phyloP scores from a whole-genome alignment of 345 rosid species.

The Gossypium raimondii region DNA sequence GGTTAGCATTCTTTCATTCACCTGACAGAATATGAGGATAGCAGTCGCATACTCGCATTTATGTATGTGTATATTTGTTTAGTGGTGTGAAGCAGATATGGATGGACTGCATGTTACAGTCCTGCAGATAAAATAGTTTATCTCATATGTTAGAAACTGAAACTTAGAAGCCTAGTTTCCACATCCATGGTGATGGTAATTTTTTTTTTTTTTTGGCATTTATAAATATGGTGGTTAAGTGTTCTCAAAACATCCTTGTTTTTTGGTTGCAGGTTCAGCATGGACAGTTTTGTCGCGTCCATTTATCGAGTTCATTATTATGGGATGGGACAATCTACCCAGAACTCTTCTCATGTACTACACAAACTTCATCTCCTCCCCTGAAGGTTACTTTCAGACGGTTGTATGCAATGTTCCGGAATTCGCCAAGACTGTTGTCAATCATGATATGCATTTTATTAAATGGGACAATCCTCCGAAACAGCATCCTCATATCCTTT shows the following conservation, averaged over 20 bases:
- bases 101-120: background rate
- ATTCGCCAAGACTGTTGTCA: conserved; percentile 57
- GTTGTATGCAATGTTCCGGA: conserved; percentile 91
- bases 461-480: conserved; percentile 92
- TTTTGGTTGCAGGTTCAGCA: conserved; percentile 70
- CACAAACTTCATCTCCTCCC: conserved; percentile 92
- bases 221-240: background rate
- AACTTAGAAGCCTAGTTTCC: background rate
- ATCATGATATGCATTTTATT: conserved; percentile 92
- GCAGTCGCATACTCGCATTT: no score
- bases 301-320: conserved; percentile 80
- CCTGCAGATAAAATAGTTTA: background rate
- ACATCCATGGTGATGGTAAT: background rate
- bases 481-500: conserved; percentile 83
- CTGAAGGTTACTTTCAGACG: conserved; percentile 95
- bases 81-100: background rate
- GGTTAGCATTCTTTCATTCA: conserved; percentile 43
- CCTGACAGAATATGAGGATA: background rate
- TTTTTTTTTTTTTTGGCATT: background rate
- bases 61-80: background rate
- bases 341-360: conserved; percentile 91
- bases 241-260: background rate
- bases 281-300: conserved; percentile 93
- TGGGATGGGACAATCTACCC: conserved; percentile 99
- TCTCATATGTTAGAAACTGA: background rate